Base-by-base conservation (phyloP, 768 basidiomycete species). In the Panellus pusillus region DNA sequence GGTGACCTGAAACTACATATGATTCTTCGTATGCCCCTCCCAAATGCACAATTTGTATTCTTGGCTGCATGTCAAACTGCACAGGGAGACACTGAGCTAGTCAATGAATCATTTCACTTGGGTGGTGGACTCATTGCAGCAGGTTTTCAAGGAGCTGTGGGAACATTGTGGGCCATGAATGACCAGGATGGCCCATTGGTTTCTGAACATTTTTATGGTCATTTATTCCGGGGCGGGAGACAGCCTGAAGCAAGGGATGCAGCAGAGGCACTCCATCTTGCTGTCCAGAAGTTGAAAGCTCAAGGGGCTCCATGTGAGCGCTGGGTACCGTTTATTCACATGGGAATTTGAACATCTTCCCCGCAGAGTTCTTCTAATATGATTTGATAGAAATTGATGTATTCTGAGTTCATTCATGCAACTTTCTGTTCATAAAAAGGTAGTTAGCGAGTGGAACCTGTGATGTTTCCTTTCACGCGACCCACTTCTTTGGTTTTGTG, bases 31-130 rank as follows among this genome's bases (percentile, higher is more conserved):
- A 59, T 57, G 6, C 31, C 60, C 47, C 52, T 72, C 52, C 60
- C 59, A 14, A 15, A 57, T 49, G 61, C 68, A 17, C 59, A 66
- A 31, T 65, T 79, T 41, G 78, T 70, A 0, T 75, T 78, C 58
- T 68, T 80, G 2, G 76, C 77, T 3, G 77, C 78, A 1, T 80
- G 78, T 49, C 69, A 79, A 44, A 79, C 72, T 2, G 74, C 74
- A 0, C 67, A 51, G 42, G 72, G 75, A 0, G 68, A 69, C 20
- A 36, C 58, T 0, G 51, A 52, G 1, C 56, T 66, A 32, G 35
- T 65, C 3, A 63, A 69, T 24, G 62, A 67, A 55, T 48, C 67
- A 0, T 54, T 79, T 4, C 75, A 78, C 63, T 52, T 79, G 1
- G 71, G 77, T 0, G 74, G 70, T 1, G 74, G 71, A 3, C 71